Evolutionary conservation across 805 yeast species (phyloP), one percentile per base, ranked within the genome.

Genomic region (Cyberlindnera bimundalis): DNA sequence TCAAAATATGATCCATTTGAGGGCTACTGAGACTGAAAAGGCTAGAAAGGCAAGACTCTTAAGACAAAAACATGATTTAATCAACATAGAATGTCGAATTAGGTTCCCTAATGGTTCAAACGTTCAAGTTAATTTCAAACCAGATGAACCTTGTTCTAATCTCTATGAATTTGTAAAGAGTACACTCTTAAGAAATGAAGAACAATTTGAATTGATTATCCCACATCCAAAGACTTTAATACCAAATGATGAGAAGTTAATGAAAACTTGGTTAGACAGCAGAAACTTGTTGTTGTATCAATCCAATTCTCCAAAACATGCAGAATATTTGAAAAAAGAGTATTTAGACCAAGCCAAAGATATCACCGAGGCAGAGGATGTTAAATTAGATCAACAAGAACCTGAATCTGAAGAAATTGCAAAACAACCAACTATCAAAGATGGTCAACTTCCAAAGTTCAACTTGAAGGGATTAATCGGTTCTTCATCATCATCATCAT

Each of bases 31-130:
- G 19, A 62, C 79, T 4, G 66, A 61, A 36, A 59, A 68, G 27
- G 54, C 70, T 26, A 66, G 71, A 32, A 68, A 67, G 33, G 58
- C 60, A 29, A 53, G 63, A 33, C 51, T 61, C 16, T 55, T 54
- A 8, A 45, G 47, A 4, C 57, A 45, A 35, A 55, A 51, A 47
- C 59, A 43, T 43, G 53, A 49, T n/a, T 26, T 42, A 42, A 53
- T 46, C 46, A 62, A 54, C 38, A 60, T 55, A 12, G 55, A 64
- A 7, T 55, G 81, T 2, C 65, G 87, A 41, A 51, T 81, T 10
- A 66, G 73, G 39, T 74, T 82, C 43, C 85, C 86, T 1, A 84
- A 81, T 56, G 68, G 70, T 40, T 65, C 70, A 3, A 64, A 64
- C 17, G 53, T 81, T 2, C 79, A 81, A 48, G 64, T 76, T 14